Conservation (phyloP, 306 rosid genomes). For the Prunus campanulata region DNA sequence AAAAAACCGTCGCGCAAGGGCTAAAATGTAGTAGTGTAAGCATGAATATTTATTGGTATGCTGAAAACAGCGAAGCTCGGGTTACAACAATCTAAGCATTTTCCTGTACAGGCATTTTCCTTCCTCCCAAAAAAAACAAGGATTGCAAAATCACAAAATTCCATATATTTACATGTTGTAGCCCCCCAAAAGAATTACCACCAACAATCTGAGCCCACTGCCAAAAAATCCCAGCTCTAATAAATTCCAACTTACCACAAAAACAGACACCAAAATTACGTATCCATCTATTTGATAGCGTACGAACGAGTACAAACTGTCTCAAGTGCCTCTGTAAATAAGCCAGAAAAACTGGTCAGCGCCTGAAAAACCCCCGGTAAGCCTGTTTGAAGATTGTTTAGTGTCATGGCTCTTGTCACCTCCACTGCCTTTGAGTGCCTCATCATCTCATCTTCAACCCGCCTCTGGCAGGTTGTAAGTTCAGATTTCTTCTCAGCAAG, state of each 20-base stretch:
- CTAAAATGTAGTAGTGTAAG: too few relatives aligned
- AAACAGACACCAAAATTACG: conserved; percentile 28
- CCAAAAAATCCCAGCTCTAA: conserved; percentile 46
- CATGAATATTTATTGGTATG: conserved; percentile 53
- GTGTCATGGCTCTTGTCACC: conserved; percentile 93
- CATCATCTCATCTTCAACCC: conserved; percentile 89
- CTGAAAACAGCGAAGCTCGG: conserved; percentile 39
- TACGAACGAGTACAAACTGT: conserved; percentile 79
- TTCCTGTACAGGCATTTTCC: conserved; percentile 62
- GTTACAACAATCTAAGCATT: conserved; percentile 59
- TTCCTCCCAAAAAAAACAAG: conserved; percentile 25
- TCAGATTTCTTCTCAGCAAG: conserved; percentile 87
- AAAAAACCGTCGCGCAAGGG: too few relatives aligned
- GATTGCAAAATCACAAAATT: conserved; percentile 58
- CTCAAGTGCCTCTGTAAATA: conserved; percentile 77
- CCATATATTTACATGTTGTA: conserved; percentile 63
- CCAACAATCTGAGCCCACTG: conserved; percentile 15
- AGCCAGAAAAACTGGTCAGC: conserved; percentile 78
- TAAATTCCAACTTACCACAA: conserved; percentile 28
- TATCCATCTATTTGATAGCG: conserved; percentile 60
- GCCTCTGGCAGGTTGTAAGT: conserved; percentile 76
- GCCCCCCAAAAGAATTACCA: conserved; percentile 29
- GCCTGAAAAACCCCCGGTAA: conserved; percentile 98
- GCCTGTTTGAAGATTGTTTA: conserved; percentile 90
- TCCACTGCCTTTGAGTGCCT: conserved; percentile 84